Percentiles rank a stretch among this genome's conserved stretches.
These are phyloP conservation scores for Waitea zeae DNA, from an alignment of 1,284 basidiomycete species.

Conservation along the genomic window DNA sequence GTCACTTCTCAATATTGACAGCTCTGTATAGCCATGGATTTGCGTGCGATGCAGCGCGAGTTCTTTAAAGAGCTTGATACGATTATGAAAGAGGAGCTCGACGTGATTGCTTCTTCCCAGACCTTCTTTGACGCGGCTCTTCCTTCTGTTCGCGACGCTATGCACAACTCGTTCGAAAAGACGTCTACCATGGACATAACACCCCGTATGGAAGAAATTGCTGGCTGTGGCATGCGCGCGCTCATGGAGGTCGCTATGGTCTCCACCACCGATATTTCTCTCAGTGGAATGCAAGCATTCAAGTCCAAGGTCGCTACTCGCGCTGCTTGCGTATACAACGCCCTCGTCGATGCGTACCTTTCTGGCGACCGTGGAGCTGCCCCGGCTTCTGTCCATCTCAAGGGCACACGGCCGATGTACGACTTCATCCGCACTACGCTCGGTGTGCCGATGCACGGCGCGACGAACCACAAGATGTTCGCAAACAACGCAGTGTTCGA, in stretches of 20 bases:
- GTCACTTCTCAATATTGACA: background rate
- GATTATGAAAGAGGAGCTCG: conserved; percentile 35
- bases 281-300: conserved; percentile 40
- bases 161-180: conserved; percentile 37
- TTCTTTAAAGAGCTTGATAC: conserved; percentile 31
- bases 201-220: conserved; percentile 49
- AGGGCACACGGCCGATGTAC: conserved; percentile 30
- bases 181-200: conserved; percentile 55
- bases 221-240: conserved; percentile 36
- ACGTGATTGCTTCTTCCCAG: conserved; percentile 18
- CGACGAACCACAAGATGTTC: conserved; percentile 44
- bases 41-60: conserved; percentile 53
- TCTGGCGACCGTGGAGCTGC: conserved; percentile 32
- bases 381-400: conserved; percentile 41
- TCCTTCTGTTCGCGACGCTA: conserved; percentile 18
- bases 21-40: conserved; percentile 38
- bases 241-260: conserved; percentile 39
- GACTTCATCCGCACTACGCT: conserved; percentile 51
- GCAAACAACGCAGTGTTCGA: conserved; percentile 35
- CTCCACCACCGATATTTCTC: conserved; percentile 13
- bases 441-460: conserved; percentile 57
- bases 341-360: conserved; percentile 36
- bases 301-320: conserved; percentile 27
- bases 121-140: conserved; percentile 16
- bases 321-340: conserved; percentile 25